Conservation (phyloP, 1,284 basidiomycete species). For the Polyporus tsugae region DNA sequence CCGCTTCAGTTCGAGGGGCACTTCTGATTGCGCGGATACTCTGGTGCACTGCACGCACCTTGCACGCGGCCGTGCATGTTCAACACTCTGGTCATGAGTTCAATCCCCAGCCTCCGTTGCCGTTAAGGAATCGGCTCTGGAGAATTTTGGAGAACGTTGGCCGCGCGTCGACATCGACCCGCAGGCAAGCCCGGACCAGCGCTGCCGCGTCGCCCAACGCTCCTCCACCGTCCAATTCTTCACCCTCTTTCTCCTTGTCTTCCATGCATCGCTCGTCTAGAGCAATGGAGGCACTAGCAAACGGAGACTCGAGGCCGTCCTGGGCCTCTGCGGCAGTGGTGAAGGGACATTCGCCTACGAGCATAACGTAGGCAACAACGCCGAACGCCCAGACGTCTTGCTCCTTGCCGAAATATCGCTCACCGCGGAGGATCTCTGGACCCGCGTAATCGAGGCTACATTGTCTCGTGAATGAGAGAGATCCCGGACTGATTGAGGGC, state of each 20-base stretch:
- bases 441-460: conserved; percentile 94
- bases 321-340: conserved; percentile 87
- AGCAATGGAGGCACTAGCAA: conserved; percentile 74
- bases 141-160: conserved; percentile 88
- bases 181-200: conserved; percentile 82
- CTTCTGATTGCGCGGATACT: conserved; percentile 30
- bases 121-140: conserved; percentile 80
- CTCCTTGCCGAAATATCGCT: conserved; percentile 94
- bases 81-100: conserved; percentile 30
- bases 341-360: conserved; percentile 96
- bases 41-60: conserved; percentile 33
- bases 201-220: conserved; percentile 81
- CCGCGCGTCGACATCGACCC: conserved; percentile 72
- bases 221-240: conserved; percentile 84
- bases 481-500: conserved; percentile 24
- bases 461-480: conserved; percentile 23
- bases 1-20: conserved; percentile 22
- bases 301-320: conserved; percentile 78
- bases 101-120: conserved; percentile 67
- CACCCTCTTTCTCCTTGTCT: conserved; percentile 71
- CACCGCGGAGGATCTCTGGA: conserved; percentile 95
- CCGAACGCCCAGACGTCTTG: conserved; percentile 99
- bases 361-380: conserved; percentile 95
- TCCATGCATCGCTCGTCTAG: conserved; percentile 81
- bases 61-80: conserved; percentile 27